phyloP scores from a whole-genome alignment of 768 basidiomycete genomes.

The Podaxis pistillaris region DNA sequence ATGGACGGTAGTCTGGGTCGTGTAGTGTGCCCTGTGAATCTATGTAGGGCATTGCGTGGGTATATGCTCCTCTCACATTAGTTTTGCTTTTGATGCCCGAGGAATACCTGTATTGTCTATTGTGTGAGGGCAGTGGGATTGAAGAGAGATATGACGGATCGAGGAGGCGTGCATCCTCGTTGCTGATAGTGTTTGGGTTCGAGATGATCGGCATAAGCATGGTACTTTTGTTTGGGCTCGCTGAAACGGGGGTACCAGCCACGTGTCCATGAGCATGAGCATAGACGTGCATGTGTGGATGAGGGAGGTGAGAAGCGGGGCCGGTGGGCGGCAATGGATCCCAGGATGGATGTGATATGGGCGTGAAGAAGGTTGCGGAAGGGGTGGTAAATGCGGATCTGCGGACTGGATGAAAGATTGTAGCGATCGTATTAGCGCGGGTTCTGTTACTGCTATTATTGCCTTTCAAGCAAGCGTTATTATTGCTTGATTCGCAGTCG shows the following conservation, averaged over 20 bases:
- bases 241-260: not conserved
- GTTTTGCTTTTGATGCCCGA: not conserved
- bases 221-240: not conserved
- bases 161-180: slow-evolving; percentile 18
- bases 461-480: not conserved
- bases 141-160: slow-evolving; percentile 20
- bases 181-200: not conserved
- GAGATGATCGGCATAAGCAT: slow-evolving; percentile 1
- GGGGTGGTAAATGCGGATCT: not conserved
- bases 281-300: not conserved
- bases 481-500: not conserved
- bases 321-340: not conserved
- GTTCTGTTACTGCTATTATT: not conserved
- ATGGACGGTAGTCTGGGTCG: slow-evolving; percentile 20
- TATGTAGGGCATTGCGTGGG: slow-evolving; percentile 15
- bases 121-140: not conserved
- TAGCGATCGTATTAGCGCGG: not conserved
- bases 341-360: slow-evolving; percentile 10
- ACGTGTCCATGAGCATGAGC: not conserved
- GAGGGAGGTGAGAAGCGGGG: not conserved
- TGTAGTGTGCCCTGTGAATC: slow-evolving; percentile 20
- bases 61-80: not conserved
- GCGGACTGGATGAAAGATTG: not conserved
- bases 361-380: not conserved
- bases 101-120: not conserved